These are phyloP conservation scores for Chenopodium quinoa DNA, from an alignment of 148 eudicot species.

Conservation along the genomic window DNA sequence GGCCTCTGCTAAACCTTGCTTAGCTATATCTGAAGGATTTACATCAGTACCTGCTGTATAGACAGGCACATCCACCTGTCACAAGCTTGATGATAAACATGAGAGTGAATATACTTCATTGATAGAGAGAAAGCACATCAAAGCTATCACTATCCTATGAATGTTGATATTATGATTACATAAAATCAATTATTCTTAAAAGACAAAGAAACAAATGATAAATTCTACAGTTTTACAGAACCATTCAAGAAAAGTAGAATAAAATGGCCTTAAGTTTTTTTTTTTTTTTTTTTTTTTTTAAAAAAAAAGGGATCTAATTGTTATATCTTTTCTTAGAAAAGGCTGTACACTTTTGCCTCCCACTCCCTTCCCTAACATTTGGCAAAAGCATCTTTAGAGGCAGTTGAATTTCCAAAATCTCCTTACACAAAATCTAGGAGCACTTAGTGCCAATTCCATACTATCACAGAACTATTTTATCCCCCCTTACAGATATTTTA, in stretches of 20 bases:
- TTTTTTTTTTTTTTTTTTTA: no score
- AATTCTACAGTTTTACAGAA: not conserved
- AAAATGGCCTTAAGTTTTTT: no score
- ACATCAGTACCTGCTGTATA: conserved; percentile 84
- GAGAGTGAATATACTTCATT: conserved; percentile 33
- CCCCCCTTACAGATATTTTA: not conserved
- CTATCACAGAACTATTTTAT: not conserved
- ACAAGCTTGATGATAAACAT: conserved; percentile 42
- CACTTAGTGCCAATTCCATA: not conserved
- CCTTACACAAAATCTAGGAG: not conserved
- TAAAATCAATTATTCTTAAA: not conserved
- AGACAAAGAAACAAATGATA: not conserved
- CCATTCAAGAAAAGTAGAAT: no score
- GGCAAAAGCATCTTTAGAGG: not conserved
- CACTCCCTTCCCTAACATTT: not conserved
- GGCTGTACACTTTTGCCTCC: no score
- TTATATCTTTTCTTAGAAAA: no score
- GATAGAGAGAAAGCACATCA: not conserved
- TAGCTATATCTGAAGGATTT: conserved; percentile 85
- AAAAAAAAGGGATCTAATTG: no score
- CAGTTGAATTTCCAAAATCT: not conserved
- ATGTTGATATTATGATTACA: not conserved
- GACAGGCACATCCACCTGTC: conserved; percentile 94
- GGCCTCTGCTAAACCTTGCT: conserved; percentile 80
- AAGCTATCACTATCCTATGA: not conserved